Evolutionary conservation across 1,284 basidiomycete species (phyloP).

Genomic region (Polyporus tsugae): DNA sequence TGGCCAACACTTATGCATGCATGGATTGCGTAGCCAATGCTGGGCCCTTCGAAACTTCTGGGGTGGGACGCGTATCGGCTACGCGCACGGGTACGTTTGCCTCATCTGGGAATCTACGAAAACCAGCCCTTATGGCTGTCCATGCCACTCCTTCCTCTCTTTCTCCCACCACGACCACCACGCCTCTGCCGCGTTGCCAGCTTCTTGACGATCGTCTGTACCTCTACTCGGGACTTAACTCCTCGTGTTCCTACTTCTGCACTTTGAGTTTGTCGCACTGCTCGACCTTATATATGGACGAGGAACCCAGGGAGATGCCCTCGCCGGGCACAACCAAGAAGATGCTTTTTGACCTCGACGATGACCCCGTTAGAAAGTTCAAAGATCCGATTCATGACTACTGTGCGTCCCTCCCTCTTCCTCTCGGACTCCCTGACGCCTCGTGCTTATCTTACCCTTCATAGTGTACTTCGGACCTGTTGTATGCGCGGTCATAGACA

Average conservation of each 20-base stretch:
- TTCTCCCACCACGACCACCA: slow-evolving; percentile 3
- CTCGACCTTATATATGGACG: slow-evolving; percentile 8
- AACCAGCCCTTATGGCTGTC: slow-evolving; percentile 1
- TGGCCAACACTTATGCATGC: not conserved
- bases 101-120: not conserved
- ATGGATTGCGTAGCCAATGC: not conserved
- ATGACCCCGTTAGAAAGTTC: slow-evolving; percentile 26
- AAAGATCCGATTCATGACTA: slow-evolving; percentile 50
- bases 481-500: slow-evolving; percentile 52
- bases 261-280: not conserved
- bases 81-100: not conserved
- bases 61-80: not conserved
- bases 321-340: slow-evolving; percentile 13
- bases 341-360: slow-evolving; percentile 32
- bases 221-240: not conserved
- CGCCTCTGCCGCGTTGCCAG: not conserved
- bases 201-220: not conserved
- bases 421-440: not conserved
- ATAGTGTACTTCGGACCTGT: slow-evolving; percentile 47
- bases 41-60: not conserved
- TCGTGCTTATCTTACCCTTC: slow-evolving; percentile 5
- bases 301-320: not conserved
- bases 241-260: not conserved
- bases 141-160: slow-evolving; percentile 3
- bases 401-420: slow-evolving; percentile 45